A percentile compares a stretch with the other conserved stretches of the same genome.
Evolutionary conservation across 2,329 filamentous ascomycete species (phyloP).

Genomic region (Xylaria polymorpha): DNA sequence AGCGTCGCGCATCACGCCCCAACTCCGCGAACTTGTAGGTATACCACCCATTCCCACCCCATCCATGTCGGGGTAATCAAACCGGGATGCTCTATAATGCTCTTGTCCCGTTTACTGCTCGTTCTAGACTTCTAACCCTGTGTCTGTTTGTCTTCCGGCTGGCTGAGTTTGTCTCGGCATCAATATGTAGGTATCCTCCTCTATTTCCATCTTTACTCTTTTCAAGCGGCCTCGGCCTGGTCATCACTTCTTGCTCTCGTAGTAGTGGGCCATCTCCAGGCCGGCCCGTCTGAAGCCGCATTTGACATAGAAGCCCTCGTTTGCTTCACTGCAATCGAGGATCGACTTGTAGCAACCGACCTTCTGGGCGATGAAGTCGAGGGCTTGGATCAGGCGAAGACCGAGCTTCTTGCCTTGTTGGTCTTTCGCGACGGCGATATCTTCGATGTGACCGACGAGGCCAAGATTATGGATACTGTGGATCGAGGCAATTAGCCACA

Average conservation of each 20-base stretch:
- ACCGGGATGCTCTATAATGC: constrained; percentile 27
- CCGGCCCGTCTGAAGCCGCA: constrained; percentile 94
- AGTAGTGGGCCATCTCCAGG: constrained; percentile 97
- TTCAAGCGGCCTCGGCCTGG: background rate
- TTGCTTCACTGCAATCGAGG: constrained; percentile 93
- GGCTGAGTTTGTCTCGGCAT: constrained; percentile 32
- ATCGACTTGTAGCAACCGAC: constrained; percentile 98
- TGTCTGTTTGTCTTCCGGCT: constrained; percentile 24
- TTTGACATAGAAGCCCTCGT: constrained; percentile 98
- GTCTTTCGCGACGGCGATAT: constrained; percentile 93
- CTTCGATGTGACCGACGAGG: constrained; percentile 93
- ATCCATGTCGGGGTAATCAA: background rate
- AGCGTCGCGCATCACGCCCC: constrained; percentile 16
- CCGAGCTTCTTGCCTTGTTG: constrained; percentile 98
- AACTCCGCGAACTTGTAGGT: constrained; percentile 28
- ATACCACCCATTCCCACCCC: background rate
- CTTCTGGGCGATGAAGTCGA: constrained; percentile 87
- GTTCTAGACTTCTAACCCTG: constrained; percentile 34
- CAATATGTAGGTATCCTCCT: constrained; percentile 6
- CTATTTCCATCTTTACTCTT: background rate
- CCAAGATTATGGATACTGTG: constrained; percentile 81
- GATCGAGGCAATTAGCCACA: constrained; percentile 25
- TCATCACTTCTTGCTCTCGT: constrained; percentile 65
- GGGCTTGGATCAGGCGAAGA: constrained; percentile 89
- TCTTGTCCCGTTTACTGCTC: constrained; percentile 1